phyloP scores from a whole-genome alignment of 2,329 filamentous ascomycete species.

The Calonectria crousiana region DNA sequence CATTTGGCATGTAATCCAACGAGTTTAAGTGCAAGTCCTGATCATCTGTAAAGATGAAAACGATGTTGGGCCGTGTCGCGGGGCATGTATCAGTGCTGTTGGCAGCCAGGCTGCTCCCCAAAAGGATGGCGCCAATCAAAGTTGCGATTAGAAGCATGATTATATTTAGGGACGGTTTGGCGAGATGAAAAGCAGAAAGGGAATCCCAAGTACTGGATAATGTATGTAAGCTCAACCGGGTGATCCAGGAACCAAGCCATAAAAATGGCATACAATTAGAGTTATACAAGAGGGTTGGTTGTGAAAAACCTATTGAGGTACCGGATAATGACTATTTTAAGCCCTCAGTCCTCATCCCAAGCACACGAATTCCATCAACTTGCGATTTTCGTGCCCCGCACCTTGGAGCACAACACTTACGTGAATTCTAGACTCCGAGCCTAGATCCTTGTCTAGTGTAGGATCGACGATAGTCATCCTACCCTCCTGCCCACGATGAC shows the following conservation, averaged over 20 bases:
- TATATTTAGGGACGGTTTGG: too few relatives aligned
- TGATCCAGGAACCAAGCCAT: too few relatives aligned
- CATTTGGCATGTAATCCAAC: slow-evolving; percentile 15
- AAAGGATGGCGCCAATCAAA: background rate
- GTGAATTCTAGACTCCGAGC: background rate
- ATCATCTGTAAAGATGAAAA: slow-evolving; percentile 26
- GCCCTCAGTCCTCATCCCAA: too few relatives aligned
- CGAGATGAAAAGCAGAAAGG: background rate
- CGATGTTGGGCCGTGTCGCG: slow-evolving; percentile 11
- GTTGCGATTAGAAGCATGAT: background rate
- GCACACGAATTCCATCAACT: too few relatives aligned
- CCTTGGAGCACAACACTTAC: background rate
- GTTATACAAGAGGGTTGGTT: too few relatives aligned
- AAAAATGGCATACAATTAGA: too few relatives aligned
- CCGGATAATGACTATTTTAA: background rate
- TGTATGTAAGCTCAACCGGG: too few relatives aligned
- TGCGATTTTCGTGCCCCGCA: background rate
- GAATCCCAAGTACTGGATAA: background rate
- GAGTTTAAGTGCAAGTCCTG: slow-evolving; percentile 23
- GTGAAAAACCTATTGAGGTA: too few relatives aligned
- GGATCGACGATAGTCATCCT: background rate
- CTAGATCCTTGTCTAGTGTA: background rate
- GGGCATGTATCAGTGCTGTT: background rate
- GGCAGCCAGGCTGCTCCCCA: background rate
- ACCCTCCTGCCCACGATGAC: background rate